Percentiles rank a stretch among this genome's conserved stretches.
Evolutionary conservation across 257 asterid genomes (phyloP).

Genomic region (Przewalskia tangutica): DNA sequence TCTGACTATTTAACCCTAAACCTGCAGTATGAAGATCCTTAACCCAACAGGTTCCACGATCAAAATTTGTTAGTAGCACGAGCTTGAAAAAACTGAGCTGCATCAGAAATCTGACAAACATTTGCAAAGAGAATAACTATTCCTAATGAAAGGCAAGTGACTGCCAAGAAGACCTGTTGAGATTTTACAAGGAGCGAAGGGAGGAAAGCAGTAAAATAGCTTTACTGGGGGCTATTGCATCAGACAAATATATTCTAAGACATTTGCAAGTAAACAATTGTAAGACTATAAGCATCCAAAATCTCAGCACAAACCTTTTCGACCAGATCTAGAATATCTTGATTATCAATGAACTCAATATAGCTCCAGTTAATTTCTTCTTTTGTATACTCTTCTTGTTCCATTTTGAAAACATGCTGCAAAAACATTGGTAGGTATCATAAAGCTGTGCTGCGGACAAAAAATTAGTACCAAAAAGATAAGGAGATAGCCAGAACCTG

Average conservation of each 20-base stretch:
- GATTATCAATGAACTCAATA: slow-evolving; percentile 96
- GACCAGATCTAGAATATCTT: slow-evolving; percentile 85
- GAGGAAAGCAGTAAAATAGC: not conserved
- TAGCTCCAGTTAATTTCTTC: slow-evolving; percentile 99
- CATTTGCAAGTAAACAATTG: not conserved
- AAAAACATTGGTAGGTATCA: slow-evolving; percentile 21
- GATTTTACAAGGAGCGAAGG: not conserved
- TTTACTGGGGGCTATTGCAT: not conserved
- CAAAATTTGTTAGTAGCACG: not conserved
- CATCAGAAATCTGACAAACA: not conserved
- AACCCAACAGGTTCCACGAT: not conserved
- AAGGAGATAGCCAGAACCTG: slow-evolving; percentile 46
- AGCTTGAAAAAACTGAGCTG: not conserved
- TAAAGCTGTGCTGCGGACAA: slow-evolving; percentile 1
- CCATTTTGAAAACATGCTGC: slow-evolving; percentile 99
- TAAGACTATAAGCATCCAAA: not conserved
- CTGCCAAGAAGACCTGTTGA: not conserved
- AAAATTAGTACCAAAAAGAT: not conserved
- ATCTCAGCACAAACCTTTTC: slow-evolving; percentile 57
- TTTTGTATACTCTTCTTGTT: slow-evolving; percentile 98
- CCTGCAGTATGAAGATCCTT: not conserved
- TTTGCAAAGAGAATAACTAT: not conserved
- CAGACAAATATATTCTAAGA: not conserved
- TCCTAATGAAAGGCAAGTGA: not conserved
- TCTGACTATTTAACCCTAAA: slow-evolving; percentile 1